Conservation (phyloP, 768 basidiomycete species). For the Scleroderma bovista region DNA sequence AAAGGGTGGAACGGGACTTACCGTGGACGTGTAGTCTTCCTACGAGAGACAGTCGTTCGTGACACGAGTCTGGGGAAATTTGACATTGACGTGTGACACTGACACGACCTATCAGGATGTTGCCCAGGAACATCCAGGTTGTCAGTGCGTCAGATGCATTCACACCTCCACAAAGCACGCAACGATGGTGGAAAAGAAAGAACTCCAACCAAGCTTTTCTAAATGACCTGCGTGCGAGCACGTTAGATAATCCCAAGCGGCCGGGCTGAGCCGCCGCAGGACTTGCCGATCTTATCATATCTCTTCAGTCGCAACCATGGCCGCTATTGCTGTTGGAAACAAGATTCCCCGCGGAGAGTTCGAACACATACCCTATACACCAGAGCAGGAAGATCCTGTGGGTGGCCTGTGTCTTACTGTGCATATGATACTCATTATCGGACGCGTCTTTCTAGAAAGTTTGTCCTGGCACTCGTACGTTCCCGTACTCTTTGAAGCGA, state of each 20-base stretch:
- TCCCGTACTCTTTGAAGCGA: not conserved
- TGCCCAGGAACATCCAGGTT: not conserved
- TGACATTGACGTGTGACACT: no score
- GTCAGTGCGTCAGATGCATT: not conserved
- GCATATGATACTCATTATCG: slow-evolving; percentile 2
- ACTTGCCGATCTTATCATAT: not conserved
- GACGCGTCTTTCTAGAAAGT: slow-evolving; percentile 35
- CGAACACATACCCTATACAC: slow-evolving; percentile 51
- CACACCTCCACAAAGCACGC: not conserved
- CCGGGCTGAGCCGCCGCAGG: no score
- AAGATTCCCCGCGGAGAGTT: slow-evolving; percentile 43
- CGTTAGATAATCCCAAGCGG: not conserved
- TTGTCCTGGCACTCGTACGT: slow-evolving; percentile 65
- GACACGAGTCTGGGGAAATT: no score
- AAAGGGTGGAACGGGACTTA: no score
- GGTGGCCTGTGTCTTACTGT: slow-evolving; percentile 16
- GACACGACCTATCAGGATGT: no score
- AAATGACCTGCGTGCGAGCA: not conserved
- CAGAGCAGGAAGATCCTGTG: slow-evolving; percentile 58
- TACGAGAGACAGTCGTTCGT: no score
- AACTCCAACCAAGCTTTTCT: no score
- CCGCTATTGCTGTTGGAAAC: slow-evolving; percentile 47
- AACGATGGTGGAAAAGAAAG: not conserved
- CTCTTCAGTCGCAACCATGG: not conserved
- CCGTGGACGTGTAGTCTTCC: no score